phyloP scores from a whole-genome alignment of 2,329 filamentous ascomycete species.

The Curvularia verruculosa region DNA sequence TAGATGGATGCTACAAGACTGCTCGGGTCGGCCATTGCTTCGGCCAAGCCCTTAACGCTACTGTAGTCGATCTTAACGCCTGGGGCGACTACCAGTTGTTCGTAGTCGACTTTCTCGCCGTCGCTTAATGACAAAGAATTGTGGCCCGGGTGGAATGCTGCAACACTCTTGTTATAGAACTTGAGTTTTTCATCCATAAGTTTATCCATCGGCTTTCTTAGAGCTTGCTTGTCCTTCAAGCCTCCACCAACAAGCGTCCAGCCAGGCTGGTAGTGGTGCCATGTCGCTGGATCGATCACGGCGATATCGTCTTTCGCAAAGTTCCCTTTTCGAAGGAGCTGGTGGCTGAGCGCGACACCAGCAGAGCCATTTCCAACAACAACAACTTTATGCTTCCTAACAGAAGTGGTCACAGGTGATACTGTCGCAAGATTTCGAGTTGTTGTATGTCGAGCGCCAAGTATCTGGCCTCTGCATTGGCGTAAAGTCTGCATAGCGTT shows the following conservation, averaged over 20 bases:
- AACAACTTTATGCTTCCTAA: slow-evolving; percentile 66
- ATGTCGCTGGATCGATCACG: slow-evolving; percentile 66
- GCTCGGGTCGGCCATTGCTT: slow-evolving; percentile 44
- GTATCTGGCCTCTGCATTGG: neutral
- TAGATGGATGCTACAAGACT: slow-evolving; percentile 48
- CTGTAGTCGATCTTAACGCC: slow-evolving; percentile 41
- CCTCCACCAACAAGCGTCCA: slow-evolving; percentile 73
- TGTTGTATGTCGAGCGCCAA: neutral
- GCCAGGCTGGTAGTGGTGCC: slow-evolving; percentile 72
- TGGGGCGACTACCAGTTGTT: slow-evolving; percentile 68
- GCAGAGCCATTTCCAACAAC: slow-evolving; percentile 71
- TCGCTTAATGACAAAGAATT: slow-evolving; percentile 63
- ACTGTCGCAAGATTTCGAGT: slow-evolving; percentile 31
- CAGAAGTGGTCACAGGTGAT: slow-evolving; percentile 35
- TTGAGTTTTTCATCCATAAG: slow-evolving; percentile 66
- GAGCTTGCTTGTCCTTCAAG: slow-evolving; percentile 66
- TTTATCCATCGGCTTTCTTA: slow-evolving; percentile 58
- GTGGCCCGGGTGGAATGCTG: slow-evolving; percentile 60
- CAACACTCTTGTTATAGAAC: slow-evolving; percentile 62
- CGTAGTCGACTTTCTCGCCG: slow-evolving; percentile 64
- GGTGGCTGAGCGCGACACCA: slow-evolving; percentile 69
- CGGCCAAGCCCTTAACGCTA: slow-evolving; percentile 42
- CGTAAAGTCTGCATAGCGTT: neutral
- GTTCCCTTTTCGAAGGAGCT: slow-evolving; percentile 65
- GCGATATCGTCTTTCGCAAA: slow-evolving; percentile 67